Conservation (phyloP, 208 protist genomes). For the Naegleria lovaniensis region DNA sequence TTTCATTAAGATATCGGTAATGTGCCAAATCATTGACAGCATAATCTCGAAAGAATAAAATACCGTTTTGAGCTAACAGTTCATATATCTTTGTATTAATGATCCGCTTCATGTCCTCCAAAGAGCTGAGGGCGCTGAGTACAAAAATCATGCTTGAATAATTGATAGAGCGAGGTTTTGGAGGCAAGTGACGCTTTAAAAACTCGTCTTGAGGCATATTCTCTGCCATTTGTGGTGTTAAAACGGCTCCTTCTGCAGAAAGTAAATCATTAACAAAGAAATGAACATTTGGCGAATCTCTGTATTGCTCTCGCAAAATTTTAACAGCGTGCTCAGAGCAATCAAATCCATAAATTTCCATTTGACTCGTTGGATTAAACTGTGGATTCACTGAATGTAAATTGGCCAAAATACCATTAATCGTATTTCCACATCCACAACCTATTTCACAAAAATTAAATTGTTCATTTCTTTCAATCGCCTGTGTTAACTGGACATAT, state of each 20-base stretch:
- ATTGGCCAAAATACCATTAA: not conserved
- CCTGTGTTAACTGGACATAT: not conserved
- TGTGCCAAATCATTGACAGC: not conserved
- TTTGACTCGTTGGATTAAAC: not conserved
- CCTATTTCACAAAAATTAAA: slow-evolving; percentile 12
- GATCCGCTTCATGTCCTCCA: not conserved
- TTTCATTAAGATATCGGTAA: not conserved
- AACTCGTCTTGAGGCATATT: not conserved
- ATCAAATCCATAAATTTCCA: not conserved
- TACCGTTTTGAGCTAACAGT: not conserved
- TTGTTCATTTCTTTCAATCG: not conserved
- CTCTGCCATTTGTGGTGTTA: not conserved
- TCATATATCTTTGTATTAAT: not conserved
- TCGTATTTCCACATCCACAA: slow-evolving; percentile 4
- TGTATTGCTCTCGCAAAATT: not conserved
- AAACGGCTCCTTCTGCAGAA: not conserved
- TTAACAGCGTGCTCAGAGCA: not conserved
- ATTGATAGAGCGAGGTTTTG: not conserved
- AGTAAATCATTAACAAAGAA: not conserved
- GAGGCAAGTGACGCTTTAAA: not conserved
- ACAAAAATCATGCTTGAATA: slow-evolving; percentile 6
- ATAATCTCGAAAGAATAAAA: slow-evolving; percentile 10
- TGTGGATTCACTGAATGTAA: not conserved
- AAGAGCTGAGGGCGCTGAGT: not conserved
- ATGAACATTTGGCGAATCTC: not conserved